A percentile compares a stretch with the other conserved stretches of the same genome.
Evolutionary conservation across 1,284 basidiomycete species (phyloP).

Genomic region (Ceratobasidium sp.): DNA sequence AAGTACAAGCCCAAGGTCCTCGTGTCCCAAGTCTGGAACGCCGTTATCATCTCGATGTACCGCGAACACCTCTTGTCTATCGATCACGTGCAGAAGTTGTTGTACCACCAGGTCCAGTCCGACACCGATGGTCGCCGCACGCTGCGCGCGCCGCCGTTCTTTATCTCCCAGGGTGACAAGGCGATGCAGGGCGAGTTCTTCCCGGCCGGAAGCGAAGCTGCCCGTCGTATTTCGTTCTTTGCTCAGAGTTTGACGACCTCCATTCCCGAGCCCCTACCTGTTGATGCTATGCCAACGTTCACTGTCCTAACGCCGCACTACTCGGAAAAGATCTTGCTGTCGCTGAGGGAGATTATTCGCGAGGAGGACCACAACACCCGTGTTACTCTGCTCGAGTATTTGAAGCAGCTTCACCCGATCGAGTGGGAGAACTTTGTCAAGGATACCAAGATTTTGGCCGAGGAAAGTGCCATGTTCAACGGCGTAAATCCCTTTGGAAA

Average conservation of each 20-base stretch:
- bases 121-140: conserved; percentile 85
- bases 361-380: conserved; percentile 96
- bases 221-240: conserved; percentile 96
- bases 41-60: conserved; percentile 99
- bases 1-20: conserved; percentile 98
- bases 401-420: conserved; percentile 97
- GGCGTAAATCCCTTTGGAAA: conserved; percentile 78
- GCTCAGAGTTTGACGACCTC: conserved; percentile 92
- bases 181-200: conserved; percentile 91
- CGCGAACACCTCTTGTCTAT: conserved; percentile 96
- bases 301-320: conserved; percentile 96
- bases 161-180: conserved; percentile 89
- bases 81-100: conserved; percentile 92
- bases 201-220: conserved; percentile 90
- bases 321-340: conserved; percentile 94
- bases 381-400: conserved; percentile 93
- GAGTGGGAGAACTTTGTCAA: conserved; percentile 99
- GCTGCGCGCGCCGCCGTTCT: conserved; percentile 92
- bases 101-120: conserved; percentile 94
- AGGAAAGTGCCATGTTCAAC: conserved; percentile 90
- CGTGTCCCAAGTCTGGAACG: conserved; percentile 98
- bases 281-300: conserved; percentile 97
- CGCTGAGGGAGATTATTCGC: conserved; percentile 93
- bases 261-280: conserved; percentile 88
- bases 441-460: conserved; percentile 98